Conservation (phyloP, 2,329 filamentous ascomycete genomes). For the Zasmidium citrigriseum region DNA sequence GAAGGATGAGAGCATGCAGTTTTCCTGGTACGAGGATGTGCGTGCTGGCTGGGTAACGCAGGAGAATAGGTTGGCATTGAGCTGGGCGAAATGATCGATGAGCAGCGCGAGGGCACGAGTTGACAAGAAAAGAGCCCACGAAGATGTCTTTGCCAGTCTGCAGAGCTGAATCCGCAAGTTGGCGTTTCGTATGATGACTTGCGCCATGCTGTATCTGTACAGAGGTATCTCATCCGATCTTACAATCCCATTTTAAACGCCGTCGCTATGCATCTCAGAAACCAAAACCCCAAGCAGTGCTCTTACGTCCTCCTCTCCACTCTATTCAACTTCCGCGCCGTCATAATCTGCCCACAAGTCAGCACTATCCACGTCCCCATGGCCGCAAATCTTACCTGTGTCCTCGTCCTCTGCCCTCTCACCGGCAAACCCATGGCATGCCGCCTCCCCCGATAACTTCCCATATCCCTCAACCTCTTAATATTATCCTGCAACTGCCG, state of each 20-base stretch:
- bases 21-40: too few relatives aligned
- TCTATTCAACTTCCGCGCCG: conserved; percentile 60
- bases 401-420: conserved; percentile 84
- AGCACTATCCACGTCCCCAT: conserved; percentile 5
- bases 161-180: too few relatives aligned
- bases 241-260: conserved; percentile 10
- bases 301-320: conserved; percentile 52
- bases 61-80: neutral
- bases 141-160: too few relatives aligned
- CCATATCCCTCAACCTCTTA: conserved; percentile 81
- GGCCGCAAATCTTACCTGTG: conserved; percentile 54
- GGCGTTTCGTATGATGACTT: neutral
- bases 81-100: neutral
- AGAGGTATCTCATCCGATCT: conserved; percentile 4
- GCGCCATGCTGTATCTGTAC: conserved; percentile 12
- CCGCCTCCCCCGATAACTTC: conserved; percentile 80
- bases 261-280: conserved; percentile 17
- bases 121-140: too few relatives aligned
- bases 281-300: neutral
- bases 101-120: neutral
- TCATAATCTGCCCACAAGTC: conserved; percentile 53
- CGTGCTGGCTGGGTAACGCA: neutral
- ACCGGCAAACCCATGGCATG: conserved; percentile 94
- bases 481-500: conserved; percentile 83
- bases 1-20: neutral